Conservation (phyloP, 164 flowering plant genomes). For the Protea cynaroides region DNA sequence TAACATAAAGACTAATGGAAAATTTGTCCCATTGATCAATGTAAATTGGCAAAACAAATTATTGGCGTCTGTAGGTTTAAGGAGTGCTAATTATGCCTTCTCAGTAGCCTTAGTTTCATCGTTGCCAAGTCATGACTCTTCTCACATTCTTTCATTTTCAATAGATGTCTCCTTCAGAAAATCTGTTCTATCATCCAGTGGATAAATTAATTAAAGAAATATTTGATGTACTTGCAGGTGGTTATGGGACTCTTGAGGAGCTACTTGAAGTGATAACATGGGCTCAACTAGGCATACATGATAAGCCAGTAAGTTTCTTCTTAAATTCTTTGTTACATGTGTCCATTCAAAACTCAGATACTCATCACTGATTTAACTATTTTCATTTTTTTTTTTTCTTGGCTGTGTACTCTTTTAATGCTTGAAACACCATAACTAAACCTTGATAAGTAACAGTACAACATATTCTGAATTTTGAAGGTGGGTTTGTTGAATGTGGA, state of each 20-base stretch:
- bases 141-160: no score
- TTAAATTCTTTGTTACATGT: background rate
- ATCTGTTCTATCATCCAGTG: no score
- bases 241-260: slow-evolving; percentile 73
- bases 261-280: slow-evolving; percentile 67
- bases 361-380: background rate
- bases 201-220: background rate
- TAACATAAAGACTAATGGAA: background rate
- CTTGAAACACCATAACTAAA: background rate
- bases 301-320: slow-evolving; percentile 47
- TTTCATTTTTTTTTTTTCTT: background rate
- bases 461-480: slow-evolving; percentile 20
- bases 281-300: slow-evolving; percentile 75
- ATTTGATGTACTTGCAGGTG: slow-evolving; percentile 32
- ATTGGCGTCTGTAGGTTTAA: background rate
- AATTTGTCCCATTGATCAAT: slow-evolving; percentile 7
- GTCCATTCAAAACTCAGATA: background rate
- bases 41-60: background rate
- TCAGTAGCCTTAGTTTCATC: background rate
- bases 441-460: background rate
- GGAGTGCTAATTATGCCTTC: background rate
- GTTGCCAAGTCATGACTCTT: background rate
- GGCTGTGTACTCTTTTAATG: background rate
- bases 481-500: slow-evolving; percentile 77
- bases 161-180: no score